These are phyloP conservation scores for Panus rudis DNA, from an alignment of 768 basidiomycete genomes.

Conservation along the genomic window DNA sequence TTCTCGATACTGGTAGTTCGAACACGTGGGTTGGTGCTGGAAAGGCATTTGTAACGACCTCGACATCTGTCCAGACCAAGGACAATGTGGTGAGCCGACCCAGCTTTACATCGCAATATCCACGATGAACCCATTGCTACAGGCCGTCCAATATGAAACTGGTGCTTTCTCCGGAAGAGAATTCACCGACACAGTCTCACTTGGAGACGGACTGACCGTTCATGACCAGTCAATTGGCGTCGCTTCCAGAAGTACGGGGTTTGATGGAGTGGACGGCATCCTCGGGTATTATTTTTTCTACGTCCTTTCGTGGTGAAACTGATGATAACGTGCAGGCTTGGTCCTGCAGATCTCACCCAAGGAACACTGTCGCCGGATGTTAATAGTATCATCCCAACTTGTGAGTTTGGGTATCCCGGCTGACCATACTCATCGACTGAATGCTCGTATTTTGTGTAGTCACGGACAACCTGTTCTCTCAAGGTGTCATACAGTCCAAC, in stretches of 20 bases:
- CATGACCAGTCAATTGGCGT: conserved; percentile 57
- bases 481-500: conserved; percentile 18
- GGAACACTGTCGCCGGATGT: conserved; percentile 21
- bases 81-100: conserved; percentile 38
- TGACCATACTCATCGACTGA: background rate
- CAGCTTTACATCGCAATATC: too few relatives aligned
- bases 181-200: conserved; percentile 44
- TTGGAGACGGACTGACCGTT: conserved; percentile 44
- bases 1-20: conserved; percentile 63
- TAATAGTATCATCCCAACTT: conserved; percentile 4
- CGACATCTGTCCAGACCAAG: conserved; percentile 40
- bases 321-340: conserved; percentile 37
- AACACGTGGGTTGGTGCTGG: conserved; percentile 66
- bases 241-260: conserved; percentile 37
- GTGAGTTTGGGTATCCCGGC: conserved; percentile 28
- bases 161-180: conserved; percentile 17
- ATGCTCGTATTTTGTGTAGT: conserved; percentile 30
- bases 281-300: conserved; percentile 39
- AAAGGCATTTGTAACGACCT: conserved; percentile 37
- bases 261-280: conserved; percentile 51
- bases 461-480: conserved; percentile 29
- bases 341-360: conserved; percentile 46
- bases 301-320: background rate
- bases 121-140: too few relatives aligned
- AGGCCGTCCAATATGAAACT: conserved; percentile 16